Base-by-base conservation (phyloP, 2,329 filamentous ascomycete species). In the Hypoxylon sp. region DNA sequence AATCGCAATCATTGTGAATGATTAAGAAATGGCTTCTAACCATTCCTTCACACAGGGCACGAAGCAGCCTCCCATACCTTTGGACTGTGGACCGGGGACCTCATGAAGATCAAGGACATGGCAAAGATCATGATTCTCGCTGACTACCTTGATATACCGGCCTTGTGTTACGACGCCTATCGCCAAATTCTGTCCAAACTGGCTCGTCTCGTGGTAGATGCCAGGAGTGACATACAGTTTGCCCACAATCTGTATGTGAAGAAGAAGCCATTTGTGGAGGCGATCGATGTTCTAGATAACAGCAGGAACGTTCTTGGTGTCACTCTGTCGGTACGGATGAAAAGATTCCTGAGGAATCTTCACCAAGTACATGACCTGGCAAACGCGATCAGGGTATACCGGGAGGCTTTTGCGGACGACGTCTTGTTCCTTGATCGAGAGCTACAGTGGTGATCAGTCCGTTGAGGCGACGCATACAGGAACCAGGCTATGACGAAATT, bases 61-160 rank as follows among this genome's bases (percentile, higher is more conserved):
- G 3, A 3, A 38, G 52, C 52, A 24, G 16, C 22, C 4, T 5
- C 12, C 11, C 8, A 18, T 2, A 38, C 45, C 45, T 48, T 46
- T 30, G 26, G n/a, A 14, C 6, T 8, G 11, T 16, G 26, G 14
- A 48, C 18, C 7, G 26, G 45, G 11, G 26, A 28, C n/a, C 1
- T 5, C 3, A 1, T 38, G 3, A 14, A 2, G 3, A 24, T 11
- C 28, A n/a, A 16, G 3, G 9, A 16, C 2, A 28, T 46, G 1
- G 48, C 48, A 4, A 14, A 38, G 1, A 11, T 60, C 6, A 20
- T 60, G 12, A 18, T 51, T 2, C 1, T 59, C 4, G 46, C 46
- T 0, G 46, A 52, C 11, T 59, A 51, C 3, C 26, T 59, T 1
- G 56, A 59, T 20, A 50, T 50, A 4, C 56, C 46, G 1, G 8